Conservation (phyloP, 148 eudicot species). For the Heliosperma pusillum region DNA sequence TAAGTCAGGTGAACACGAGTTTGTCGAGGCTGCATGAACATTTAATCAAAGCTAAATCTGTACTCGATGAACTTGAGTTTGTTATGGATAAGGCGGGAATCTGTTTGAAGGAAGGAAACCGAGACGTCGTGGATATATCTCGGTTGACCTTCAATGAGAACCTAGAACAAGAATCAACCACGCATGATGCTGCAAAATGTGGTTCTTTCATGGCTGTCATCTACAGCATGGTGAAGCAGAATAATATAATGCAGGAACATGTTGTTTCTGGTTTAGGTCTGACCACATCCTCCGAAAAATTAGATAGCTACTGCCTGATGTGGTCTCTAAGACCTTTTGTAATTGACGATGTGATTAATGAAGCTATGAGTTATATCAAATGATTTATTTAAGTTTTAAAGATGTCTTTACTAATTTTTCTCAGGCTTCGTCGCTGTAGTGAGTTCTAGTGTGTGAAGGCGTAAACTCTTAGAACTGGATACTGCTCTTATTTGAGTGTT, state of each 20-base stretch:
- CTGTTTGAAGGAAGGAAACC: neutral
- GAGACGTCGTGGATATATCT: neutral
- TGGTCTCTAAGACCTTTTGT: conserved; percentile 76
- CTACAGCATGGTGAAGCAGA: conserved; percentile 51
- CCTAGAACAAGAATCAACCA: conserved; percentile 19
- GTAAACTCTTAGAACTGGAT: too few relatives aligned
- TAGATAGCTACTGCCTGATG: conserved; percentile 70
- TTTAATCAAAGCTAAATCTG: conserved; percentile 32
- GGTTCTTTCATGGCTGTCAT: conserved; percentile 39
- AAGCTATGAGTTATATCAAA: conserved; percentile 44
- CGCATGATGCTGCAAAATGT: conserved; percentile 15
- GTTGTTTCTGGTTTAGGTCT: conserved; percentile 49
- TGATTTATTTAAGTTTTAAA: conserved; percentile 5
- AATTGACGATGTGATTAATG: conserved; percentile 48
- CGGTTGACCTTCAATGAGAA: conserved; percentile 14
- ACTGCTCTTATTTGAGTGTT: too few relatives aligned
- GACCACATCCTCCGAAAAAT: conserved; percentile 45
- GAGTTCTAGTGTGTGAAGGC: too few relatives aligned
- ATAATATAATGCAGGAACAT: conserved; percentile 55
- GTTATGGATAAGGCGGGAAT: conserved; percentile 40
- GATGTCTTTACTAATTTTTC: too few relatives aligned
- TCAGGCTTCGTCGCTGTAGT: too few relatives aligned
- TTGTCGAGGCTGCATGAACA: conserved; percentile 44
- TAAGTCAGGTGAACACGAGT: conserved; percentile 45
- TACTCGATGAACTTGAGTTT: conserved; percentile 46